phyloP scores from a whole-genome alignment of 306 rosid genomes.

The Pterocarpus macrocarpus region DNA sequence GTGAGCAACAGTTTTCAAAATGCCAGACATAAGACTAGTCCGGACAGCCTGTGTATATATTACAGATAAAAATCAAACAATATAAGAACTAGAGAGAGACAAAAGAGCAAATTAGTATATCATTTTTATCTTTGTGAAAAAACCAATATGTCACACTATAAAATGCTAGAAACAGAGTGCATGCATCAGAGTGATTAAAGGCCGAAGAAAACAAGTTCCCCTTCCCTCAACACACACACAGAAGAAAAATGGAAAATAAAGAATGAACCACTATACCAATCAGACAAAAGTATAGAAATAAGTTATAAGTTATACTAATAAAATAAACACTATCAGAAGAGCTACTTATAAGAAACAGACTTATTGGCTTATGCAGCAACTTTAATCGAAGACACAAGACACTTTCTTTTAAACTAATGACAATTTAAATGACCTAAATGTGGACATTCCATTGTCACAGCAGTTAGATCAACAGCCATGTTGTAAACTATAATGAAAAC shows the following conservation, averaged over 20 bases:
- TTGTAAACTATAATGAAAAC: constrained; percentile 18
- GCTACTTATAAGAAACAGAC: constrained; percentile 17
- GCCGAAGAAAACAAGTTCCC: too few species aligned
- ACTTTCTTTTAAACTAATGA: too few species aligned
- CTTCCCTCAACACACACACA: too few species aligned
- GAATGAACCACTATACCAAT: constrained; percentile 6
- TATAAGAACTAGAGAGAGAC: not conserved
- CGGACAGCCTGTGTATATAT: constrained; percentile 68
- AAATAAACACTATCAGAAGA: not conserved
- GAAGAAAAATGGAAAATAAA: not conserved
- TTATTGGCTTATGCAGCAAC: too few species aligned
- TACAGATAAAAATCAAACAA: constrained; percentile 13
- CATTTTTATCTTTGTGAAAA: not conserved
- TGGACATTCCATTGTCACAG: not conserved
- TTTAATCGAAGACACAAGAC: too few species aligned
- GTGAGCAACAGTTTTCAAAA: constrained; percentile 83
- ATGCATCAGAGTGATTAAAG: too few species aligned
- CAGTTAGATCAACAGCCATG: not conserved
- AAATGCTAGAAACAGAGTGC: too few species aligned
- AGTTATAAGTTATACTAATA: not conserved
- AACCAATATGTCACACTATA: too few species aligned
- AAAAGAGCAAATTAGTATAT: not conserved
- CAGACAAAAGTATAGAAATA: not conserved
- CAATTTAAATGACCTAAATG: not conserved
- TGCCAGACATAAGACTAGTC: constrained; percentile 90